phyloP scores from a whole-genome alignment of 2,329 filamentous ascomycete species.

The Annulohypoxylon truncatum region DNA sequence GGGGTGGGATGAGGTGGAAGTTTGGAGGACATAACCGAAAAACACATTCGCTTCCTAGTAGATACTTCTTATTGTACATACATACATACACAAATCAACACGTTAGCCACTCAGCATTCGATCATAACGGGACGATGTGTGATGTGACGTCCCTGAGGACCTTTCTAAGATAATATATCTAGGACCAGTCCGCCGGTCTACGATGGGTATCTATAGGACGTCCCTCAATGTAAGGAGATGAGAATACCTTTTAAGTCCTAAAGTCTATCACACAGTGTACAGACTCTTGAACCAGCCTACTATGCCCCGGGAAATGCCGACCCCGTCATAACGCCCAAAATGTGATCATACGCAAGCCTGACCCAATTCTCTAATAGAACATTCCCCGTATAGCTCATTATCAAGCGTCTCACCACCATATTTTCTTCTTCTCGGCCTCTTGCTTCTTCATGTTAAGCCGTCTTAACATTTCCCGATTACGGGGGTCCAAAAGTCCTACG shows the following conservation, averaged over 20 bases:
- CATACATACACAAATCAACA: conserved; percentile 7
- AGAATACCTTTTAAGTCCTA: conserved; percentile 26
- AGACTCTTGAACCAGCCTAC: conserved; percentile 8
- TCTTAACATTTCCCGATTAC: conserved; percentile 66
- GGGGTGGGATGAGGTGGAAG: not conserved
- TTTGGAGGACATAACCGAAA: not conserved
- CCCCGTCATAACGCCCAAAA: conserved; percentile 24
- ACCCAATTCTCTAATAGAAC: not conserved
- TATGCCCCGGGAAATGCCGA: conserved; percentile 11
- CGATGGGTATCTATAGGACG: conserved; percentile 28
- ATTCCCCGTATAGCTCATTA: not conserved
- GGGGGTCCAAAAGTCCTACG: conserved; percentile 63
- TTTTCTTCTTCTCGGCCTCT: conserved; percentile 50
- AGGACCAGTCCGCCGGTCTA: conserved; percentile 8
- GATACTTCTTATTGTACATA: conserved; percentile 2
- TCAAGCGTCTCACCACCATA: conserved; percentile 37
- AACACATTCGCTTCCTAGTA: conserved; percentile 11
- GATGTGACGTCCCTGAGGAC: not conserved
- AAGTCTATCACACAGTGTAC: conserved; percentile 18
- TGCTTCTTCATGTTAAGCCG: conserved; percentile 63
- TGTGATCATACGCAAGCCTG: conserved; percentile 1
- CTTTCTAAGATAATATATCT: not conserved
- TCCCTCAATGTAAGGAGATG: conserved; percentile 36
- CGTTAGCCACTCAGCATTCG: not conserved
- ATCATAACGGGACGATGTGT: not conserved